These are phyloP conservation scores for Vaccinium myrtillus DNA, from an alignment of 148 eudicot genomes.

Conservation along the genomic window DNA sequence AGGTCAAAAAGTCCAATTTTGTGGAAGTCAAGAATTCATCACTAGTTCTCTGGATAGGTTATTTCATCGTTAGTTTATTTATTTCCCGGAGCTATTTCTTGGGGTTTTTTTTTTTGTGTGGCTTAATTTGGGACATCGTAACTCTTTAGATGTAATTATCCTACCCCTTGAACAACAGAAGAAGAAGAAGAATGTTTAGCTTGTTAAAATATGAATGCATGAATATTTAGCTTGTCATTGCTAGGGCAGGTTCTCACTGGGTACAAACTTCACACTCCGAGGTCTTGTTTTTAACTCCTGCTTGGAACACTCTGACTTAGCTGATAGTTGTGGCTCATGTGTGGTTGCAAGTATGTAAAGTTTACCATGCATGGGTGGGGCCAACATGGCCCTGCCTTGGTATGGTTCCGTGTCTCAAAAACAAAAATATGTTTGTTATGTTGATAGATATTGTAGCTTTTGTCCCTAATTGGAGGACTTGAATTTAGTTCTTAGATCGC, in stretches of 20 bases:
- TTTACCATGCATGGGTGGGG: neutral
- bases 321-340: neutral
- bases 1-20: neutral
- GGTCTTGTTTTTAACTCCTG: neutral
- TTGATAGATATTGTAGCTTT: neutral
- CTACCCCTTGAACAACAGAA: neutral
- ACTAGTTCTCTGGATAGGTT: neutral
- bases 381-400: neutral
- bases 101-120: neutral
- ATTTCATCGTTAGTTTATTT: neutral
- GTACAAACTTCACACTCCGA: neutral
- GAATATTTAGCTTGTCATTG: slow-evolving; percentile 1
- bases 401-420: neutral
- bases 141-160: neutral
- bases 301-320: neutral
- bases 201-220: neutral
- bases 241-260: neutral
- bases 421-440: neutral
- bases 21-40: neutral
- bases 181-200: neutral
- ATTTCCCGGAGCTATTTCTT: neutral
- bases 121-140: neutral
- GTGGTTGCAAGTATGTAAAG: neutral
- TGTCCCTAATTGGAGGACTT: neutral
- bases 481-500: slow-evolving; percentile 8